Percentiles rank a stretch among this genome's conserved stretches.
phyloP scores from a whole-genome alignment of 2,329 filamentous ascomycete species.

The Gremmenia infestans region DNA sequence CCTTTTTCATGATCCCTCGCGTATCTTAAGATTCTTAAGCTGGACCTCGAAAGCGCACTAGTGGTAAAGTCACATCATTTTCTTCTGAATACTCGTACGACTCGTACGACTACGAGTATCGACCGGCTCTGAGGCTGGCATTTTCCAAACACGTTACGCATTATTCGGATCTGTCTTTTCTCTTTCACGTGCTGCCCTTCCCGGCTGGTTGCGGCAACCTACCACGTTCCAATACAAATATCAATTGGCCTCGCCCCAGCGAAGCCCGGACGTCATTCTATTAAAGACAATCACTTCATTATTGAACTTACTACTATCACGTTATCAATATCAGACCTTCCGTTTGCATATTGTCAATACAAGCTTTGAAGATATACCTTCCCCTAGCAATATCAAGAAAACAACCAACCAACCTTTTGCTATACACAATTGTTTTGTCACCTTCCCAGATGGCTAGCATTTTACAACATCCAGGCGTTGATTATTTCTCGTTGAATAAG shows the following conservation, averaged over 20 bases:
- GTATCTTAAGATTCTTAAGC: background rate
- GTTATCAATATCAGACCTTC: background rate
- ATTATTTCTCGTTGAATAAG: conserved; percentile 16
- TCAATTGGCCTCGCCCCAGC: conserved; percentile 16
- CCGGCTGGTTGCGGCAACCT: conserved; percentile 7
- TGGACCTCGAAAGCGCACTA: conserved; percentile 5
- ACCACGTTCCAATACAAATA: conserved; percentile 9
- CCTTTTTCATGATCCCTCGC: background rate
- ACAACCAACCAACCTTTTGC: background rate
- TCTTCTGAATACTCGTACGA: background rate
- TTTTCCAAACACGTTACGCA: conserved; percentile 10
- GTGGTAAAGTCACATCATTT: conserved; percentile 19
- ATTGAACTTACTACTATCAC: conserved; percentile 2
- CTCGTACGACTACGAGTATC: conserved; percentile 24
- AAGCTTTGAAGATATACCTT: conserved; percentile 5
- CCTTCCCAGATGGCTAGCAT: conserved; percentile 13
- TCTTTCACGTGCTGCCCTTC: background rate
- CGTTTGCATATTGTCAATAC: background rate
- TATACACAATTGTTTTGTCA: background rate
- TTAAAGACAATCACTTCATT: conserved; percentile 13
- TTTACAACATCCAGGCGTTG: conserved; percentile 14
- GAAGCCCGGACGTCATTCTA: conserved; percentile 16
- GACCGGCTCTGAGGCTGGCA: conserved; percentile 17
- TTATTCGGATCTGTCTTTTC: conserved; percentile 1
- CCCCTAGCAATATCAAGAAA: background rate